Base-by-base conservation (phyloP, 805 yeast genomes). In the Lachancea lanzarotensis region DNA sequence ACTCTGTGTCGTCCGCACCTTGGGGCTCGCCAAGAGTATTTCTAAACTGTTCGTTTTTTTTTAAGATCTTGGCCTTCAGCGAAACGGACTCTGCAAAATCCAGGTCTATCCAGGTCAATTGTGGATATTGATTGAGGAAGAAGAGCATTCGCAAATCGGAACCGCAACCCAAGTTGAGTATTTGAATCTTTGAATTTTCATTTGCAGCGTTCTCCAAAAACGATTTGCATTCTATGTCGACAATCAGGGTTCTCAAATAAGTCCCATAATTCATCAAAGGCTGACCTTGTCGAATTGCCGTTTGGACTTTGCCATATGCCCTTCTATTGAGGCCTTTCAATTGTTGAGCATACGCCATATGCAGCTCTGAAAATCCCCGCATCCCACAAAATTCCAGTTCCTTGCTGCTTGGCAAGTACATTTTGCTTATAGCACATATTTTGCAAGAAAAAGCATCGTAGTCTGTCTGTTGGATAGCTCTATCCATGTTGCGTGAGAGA, bases 231-330 rank as follows among this genome's bases (percentile, higher is more conserved):
- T 76, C 63, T 7, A 54, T 17, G 54, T 82, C 79, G 22, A 83
- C 75, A 15, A 78, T 61, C 15, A 54, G 59, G 0, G 85, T 79
- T 31, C 91, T 65, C 17, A 82, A 63, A 59, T 78, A 83, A 0
- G 89, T 81, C 0, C 90, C 90, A 39, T 84, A 63, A 53, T 83
- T 84, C 54, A 84, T 82, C 16, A 83, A 69, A 0, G 91, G 91
- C 11, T 76, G 63, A 47, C 81, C 78, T 16, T 53, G 42, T 18
- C 36, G 40, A 13, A 57, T 45, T 2, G 50, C 42, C 37, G 42
- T 53, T 17, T 49, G 47, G 2, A 61, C 52, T 32, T 53, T 56
- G 1, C 55, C 50, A 31, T 49, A 44, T 1, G 50, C 45, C 20
- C 61, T 51, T 27, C 58, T 50, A 18, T 52, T 52, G 11, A 51